Conservation (phyloP, 768 basidiomycete species). For the Sistotremastrum suecicum region DNA sequence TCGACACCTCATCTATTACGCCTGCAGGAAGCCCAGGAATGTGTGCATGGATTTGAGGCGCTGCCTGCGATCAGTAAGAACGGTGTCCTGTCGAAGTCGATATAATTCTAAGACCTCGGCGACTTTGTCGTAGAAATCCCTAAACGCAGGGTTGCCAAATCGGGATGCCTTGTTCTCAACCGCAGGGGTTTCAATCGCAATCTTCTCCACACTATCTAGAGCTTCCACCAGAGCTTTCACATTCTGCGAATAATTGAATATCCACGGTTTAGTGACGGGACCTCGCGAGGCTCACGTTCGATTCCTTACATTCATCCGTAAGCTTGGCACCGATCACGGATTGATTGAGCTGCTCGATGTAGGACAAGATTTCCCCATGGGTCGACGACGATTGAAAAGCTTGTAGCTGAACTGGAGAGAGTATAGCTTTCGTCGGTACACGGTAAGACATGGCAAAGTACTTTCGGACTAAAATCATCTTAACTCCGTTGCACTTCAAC, state of each 20-base stretch:
- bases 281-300: conserved; percentile 23
- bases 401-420: conserved; percentile 62
- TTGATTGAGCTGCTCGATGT: conserved; percentile 64
- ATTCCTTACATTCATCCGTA: conserved; percentile 40
- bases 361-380: conserved; percentile 48
- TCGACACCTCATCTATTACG: conserved; percentile 53
- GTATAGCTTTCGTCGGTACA: conserved; percentile 54
- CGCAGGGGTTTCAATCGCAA: conserved; percentile 63
- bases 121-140: conserved; percentile 79
- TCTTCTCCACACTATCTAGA: conserved; percentile 49
- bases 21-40: conserved; percentile 45
- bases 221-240: conserved; percentile 46
- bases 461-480: background rate
- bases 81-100: background rate
- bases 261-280: background rate
- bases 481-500: background rate
- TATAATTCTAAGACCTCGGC: conserved; percentile 31
- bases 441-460: conserved; percentile 22
- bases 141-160: conserved; percentile 96
- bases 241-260: conserved; percentile 28
- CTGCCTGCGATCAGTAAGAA: conserved; percentile 23
- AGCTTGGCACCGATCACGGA: conserved; percentile 66
- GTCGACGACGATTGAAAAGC: conserved; percentile 71
- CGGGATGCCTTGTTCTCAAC: conserved; percentile 83
- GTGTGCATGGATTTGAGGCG: conserved; percentile 39